Evolutionary conservation across 2,329 filamentous ascomycete species (phyloP), one percentile per base, ranked within the genome.

Genomic region (Curvularia hawaiiensis): DNA sequence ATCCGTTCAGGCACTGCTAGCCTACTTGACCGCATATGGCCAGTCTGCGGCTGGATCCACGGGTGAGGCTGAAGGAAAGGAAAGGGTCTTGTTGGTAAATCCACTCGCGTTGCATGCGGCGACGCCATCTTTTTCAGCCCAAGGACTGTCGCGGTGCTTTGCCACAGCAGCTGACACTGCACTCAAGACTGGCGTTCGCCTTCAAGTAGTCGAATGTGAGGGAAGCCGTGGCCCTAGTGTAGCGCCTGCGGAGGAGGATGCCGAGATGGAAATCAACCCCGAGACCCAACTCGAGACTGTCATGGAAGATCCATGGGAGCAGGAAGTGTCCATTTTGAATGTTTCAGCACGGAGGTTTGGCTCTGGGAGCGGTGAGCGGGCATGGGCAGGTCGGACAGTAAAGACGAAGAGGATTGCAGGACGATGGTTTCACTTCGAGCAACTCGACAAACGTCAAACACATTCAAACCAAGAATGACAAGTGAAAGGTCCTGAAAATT

Each of bases 1-100:
- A 0, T 91, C 89, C 2, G 83, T 95, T 52, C 87, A 90, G 22
- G 88, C 90, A 73, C 84, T 97, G 7, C 88, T 91, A 52, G 91
- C 91, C 35, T 91, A 89, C 68, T 81, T 97, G 18, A 81, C 89
- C 41, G 81, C 85, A 50, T 61, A 59, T 48, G 63, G 59, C 43
- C 60, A 55, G 22, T 41, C 58, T 50, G 59, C 35, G 31, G 47
- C 60, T 45, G 56, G 43, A 47, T 45, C 58, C 31, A 35, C 48
- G 35, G 59, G 35, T 22, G 58, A 60, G 20, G 52, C 50, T 47
- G 51, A 54, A 46, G 46, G 53, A 16, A 48, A 49, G 18, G 53
- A 66, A 49, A 66, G 61, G 72, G 82, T 92, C 3, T 72, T 91
- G 1, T 75, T 90, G 1, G 89, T 91, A 65, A 87, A 88, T 50